phyloP scores from a whole-genome alignment of 208 protist genomes.

The Borovskyia barvae region DNA sequence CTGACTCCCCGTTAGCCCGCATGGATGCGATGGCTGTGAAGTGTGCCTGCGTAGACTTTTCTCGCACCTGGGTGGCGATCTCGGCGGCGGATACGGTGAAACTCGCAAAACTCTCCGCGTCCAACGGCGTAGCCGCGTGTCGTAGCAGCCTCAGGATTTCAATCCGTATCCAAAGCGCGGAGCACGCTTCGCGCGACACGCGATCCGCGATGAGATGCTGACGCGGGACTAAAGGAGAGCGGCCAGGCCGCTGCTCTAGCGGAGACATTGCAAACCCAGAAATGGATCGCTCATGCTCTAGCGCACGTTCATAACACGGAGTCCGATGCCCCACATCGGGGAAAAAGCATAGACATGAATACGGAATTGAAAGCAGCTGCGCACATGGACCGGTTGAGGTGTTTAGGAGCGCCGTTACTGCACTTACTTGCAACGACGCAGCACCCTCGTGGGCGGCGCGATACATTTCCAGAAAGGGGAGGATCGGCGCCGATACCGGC shows the following conservation, averaged over 20 bases:
- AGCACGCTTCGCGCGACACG: conserved; percentile 28
- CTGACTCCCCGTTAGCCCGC: conserved; percentile 28
- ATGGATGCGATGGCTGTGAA: conserved; percentile 28
- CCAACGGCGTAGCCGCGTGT: conserved; percentile 28
- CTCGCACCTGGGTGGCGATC: conserved; percentile 4
- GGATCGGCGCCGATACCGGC: neutral
- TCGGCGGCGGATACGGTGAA: conserved; percentile 19
- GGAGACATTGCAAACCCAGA: too few species aligned
- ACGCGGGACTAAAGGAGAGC: conserved; percentile 4
- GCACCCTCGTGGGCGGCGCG: neutral
- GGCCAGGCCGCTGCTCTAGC: conserved; percentile 9
- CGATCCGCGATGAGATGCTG: conserved; percentile 12
- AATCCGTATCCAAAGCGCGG: conserved; percentile 43
- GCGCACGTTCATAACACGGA: too few species aligned
- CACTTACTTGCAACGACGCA: conserved; percentile 24
- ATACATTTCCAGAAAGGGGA: conserved; percentile 4
- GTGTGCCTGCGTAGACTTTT: conserved; percentile 20
- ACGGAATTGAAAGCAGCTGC: conserved; percentile 44
- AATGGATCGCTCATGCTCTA: too few species aligned
- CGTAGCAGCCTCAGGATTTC: conserved; percentile 37
- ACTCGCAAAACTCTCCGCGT: conserved; percentile 11
- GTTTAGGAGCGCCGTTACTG: conserved; percentile 39
- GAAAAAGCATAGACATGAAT: conserved; percentile 12
- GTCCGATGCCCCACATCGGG: too few species aligned
- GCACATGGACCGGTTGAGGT: conserved; percentile 36